Percentiles rank a stretch among this genome's conserved stretches.
Evolutionary conservation across 1,284 basidiomycete genomes (phyloP).

Genomic region (Wolfiporia cocos): DNA sequence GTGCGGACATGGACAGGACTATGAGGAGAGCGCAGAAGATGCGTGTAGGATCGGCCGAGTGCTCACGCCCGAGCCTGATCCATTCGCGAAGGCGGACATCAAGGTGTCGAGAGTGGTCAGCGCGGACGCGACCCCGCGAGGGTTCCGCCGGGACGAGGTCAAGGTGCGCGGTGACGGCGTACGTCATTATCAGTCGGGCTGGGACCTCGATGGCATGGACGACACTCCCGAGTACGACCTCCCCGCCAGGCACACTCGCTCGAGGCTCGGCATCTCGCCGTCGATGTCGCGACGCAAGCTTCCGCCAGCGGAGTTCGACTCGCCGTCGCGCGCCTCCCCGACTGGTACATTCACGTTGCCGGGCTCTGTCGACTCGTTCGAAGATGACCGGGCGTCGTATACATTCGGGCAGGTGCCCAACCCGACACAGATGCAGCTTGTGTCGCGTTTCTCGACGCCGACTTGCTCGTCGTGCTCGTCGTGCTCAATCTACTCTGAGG

Average conservation of each 20-base stretch:
- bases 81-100: constrained; percentile 25
- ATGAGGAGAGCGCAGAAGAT: constrained; percentile 13
- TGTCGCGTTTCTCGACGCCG: constrained; percentile 3
- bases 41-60: constrained; percentile 22
- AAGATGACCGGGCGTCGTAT: neutral
- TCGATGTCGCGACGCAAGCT: neutral
- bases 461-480: neutral
- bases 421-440: neutral
- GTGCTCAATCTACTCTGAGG: constrained; percentile 5
- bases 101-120: constrained; percentile 2
- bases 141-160: too few species aligned
- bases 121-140: constrained; percentile 4
- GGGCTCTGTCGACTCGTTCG: constrained; percentile 12
- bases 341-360: constrained; percentile 18
- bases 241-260: neutral
- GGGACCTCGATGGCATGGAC: neutral
- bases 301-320: neutral
- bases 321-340: constrained; percentile 10
- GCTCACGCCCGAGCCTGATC: constrained; percentile 27
- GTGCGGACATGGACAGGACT: constrained; percentile 4
- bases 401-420: neutral
- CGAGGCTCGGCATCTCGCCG: neutral
- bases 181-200: too few species aligned
- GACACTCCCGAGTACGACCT: neutral
- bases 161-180: too few species aligned